These are phyloP conservation scores for Boletus semigastroideus DNA, from an alignment of 1,284 basidiomycete genomes.

Conservation along the genomic window DNA sequence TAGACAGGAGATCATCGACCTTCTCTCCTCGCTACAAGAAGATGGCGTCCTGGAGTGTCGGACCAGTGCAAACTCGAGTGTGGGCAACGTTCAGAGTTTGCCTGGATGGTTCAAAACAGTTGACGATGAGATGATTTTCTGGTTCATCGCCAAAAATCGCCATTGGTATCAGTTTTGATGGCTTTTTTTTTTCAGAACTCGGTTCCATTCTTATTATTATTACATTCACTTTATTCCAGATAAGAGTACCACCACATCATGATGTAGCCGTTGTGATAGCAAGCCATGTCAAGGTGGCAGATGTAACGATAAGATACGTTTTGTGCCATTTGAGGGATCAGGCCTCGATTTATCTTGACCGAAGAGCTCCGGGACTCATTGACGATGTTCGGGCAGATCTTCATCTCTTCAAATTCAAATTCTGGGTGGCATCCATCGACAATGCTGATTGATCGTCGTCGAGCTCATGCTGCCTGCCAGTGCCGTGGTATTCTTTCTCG, in stretches of 20 bases:
- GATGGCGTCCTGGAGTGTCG: constrained; percentile 47
- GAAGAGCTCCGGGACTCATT: too few relatives aligned
- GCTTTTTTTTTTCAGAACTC: neutral
- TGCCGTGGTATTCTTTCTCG: too few relatives aligned
- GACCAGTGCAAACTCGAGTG: constrained; percentile 13
- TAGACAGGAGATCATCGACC: constrained; percentile 69
- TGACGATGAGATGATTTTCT: constrained; percentile 47
- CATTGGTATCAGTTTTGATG: constrained; percentile 54
- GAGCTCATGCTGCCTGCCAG: too few relatives aligned
- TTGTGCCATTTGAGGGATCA: too few relatives aligned
- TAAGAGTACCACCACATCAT: neutral
- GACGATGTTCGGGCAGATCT: too few relatives aligned
- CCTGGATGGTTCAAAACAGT: constrained; percentile 34
- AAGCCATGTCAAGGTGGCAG: too few relatives aligned
- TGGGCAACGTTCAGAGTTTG: constrained; percentile 19
- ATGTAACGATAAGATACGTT: too few relatives aligned
- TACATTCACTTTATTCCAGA: neutral
- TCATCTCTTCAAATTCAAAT: too few relatives aligned
- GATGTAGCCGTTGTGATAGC: neutral
- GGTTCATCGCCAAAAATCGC: constrained; percentile 42
- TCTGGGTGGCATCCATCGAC: too few relatives aligned
- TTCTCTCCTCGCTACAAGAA: constrained; percentile 55
- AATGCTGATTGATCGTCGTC: too few relatives aligned
- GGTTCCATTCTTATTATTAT: constrained; percentile 14
- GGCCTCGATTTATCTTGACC: too few relatives aligned